phyloP scores from a whole-genome alignment of 73 alveolate genomes.

The Tetrahymena malaccensis region DNA sequence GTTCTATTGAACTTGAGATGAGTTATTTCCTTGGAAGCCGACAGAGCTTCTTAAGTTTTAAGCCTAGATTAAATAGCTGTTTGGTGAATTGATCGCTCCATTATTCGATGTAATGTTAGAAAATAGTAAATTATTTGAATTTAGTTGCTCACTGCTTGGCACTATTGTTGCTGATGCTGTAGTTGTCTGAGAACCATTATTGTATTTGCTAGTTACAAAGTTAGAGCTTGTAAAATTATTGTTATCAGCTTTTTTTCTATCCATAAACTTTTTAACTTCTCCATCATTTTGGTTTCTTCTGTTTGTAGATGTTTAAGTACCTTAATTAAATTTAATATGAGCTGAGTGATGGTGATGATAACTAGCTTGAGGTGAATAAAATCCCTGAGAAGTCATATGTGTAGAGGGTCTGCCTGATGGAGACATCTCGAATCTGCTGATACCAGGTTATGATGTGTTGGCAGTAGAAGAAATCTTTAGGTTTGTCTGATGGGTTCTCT shows the following conservation, averaged over 20 bases:
- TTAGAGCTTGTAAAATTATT: neutral
- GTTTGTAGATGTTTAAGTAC: neutral
- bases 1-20: neutral
- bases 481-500: neutral
- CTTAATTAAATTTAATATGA: neutral
- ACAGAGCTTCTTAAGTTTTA: neutral
- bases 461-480: neutral
- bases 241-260: neutral
- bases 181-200: neutral
- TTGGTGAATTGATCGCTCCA: neutral
- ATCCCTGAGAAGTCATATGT: neutral
- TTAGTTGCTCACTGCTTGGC: neutral
- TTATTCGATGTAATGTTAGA: neutral
- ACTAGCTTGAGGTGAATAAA: neutral
- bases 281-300: neutral
- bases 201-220: neutral
- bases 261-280: neutral
- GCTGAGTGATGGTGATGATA: neutral
- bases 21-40: neutral
- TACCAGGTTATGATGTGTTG: neutral
- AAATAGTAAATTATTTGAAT: neutral
- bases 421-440: neutral
- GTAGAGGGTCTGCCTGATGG: neutral
- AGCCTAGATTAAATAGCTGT: neutral
- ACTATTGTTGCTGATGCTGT: neutral